Conservation (phyloP, 257 asterid genomes). For the Jaltomata sinuosa region DNA sequence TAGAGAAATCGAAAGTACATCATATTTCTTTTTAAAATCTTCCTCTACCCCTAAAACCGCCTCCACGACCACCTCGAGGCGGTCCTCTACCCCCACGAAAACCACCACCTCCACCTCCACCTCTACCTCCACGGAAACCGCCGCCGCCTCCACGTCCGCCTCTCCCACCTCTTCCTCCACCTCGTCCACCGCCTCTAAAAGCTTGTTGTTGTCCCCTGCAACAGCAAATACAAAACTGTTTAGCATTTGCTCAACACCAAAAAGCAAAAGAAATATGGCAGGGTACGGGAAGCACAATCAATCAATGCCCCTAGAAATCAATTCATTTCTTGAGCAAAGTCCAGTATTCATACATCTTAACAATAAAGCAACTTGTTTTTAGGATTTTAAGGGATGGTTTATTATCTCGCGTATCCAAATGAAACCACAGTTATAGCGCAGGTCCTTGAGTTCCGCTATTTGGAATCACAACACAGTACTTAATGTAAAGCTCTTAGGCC, state of each 20-base stretch:
- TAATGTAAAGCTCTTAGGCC: background rate
- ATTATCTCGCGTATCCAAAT: background rate
- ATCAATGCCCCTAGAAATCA: background rate
- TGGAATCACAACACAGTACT: background rate
- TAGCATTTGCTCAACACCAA: background rate
- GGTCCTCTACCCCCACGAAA: constrained; percentile 65
- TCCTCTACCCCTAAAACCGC: constrained; percentile 82
- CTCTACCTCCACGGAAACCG: constrained; percentile 46
- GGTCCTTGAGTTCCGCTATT: background rate
- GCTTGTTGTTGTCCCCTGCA: constrained; percentile 46
- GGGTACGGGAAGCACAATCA: background rate
- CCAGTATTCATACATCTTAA: background rate
- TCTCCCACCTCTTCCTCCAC: constrained; percentile 41
- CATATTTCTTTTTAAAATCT: constrained; percentile 28
- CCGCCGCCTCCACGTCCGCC: constrained; percentile 48
- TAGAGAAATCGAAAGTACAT: background rate
- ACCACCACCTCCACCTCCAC: constrained; percentile 34
- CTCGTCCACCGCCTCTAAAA: constrained; percentile 46
- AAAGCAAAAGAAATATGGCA: background rate
- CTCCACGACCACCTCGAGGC: constrained; percentile 53
- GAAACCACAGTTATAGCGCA: background rate
- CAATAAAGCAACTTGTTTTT: background rate
- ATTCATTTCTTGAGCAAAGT: background rate
- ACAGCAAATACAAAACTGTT: background rate
- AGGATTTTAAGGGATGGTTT: background rate